A percentile compares a stretch with the other conserved stretches of the same genome.
These are phyloP conservation scores for Umbilicaria muhlenbergii DNA, from an alignment of 495 filamentous ascomycete species.

Conservation along the genomic window DNA sequence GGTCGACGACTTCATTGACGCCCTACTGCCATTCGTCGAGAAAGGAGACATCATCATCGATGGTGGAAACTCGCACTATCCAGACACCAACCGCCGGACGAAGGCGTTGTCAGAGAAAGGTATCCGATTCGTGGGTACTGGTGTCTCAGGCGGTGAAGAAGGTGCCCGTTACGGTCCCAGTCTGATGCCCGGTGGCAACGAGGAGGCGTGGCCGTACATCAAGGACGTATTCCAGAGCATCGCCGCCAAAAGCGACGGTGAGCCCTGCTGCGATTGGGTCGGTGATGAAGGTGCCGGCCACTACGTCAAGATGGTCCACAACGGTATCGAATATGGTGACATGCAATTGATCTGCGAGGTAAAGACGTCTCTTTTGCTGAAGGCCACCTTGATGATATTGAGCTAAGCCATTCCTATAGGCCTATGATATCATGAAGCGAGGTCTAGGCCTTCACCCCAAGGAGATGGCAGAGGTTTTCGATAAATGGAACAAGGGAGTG, in stretches of 20 bases:
- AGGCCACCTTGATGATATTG: neutral
- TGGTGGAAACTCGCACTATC: constrained; percentile 98
- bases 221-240: constrained; percentile 99
- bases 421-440: constrained; percentile 98
- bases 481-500: constrained; percentile 96
- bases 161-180: constrained; percentile 95
- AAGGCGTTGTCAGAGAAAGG: constrained; percentile 72
- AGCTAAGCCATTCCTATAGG: constrained; percentile 35
- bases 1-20: constrained; percentile 96
- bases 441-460: constrained; percentile 70
- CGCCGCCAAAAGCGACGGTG: constrained; percentile 87
- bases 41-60: constrained; percentile 97
- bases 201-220: constrained; percentile 95
- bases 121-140: constrained; percentile 89
- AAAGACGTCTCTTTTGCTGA: constrained; percentile 8
- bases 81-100: constrained; percentile 93
- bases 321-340: constrained; percentile 99
- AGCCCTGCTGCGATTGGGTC: constrained; percentile 98
- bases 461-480: constrained; percentile 89
- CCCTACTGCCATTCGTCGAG: constrained; percentile 77
- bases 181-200: constrained; percentile 96
- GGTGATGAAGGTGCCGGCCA: constrained; percentile 97
- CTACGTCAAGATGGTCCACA: constrained; percentile 99
- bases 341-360: constrained; percentile 99
- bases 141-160: constrained; percentile 98